Base-by-base conservation (phyloP, 2,329 filamentous ascomycete species). In the Cordyceps militaris region DNA sequence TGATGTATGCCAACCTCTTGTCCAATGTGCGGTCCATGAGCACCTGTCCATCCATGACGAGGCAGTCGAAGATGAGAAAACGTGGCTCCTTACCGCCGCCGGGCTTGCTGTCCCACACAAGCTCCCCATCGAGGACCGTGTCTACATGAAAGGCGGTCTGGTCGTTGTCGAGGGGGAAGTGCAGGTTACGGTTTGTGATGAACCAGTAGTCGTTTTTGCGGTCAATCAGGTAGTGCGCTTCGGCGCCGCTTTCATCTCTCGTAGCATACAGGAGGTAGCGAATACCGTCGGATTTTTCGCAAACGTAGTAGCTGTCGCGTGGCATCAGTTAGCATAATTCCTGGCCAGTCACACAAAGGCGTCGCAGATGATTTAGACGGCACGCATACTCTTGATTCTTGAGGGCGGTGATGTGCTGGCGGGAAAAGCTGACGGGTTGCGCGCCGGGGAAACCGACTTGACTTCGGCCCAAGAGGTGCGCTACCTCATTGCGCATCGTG, bases 121-220 rank as follows among this genome's bases (percentile, higher is more conserved):
- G 78, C 77, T 99, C 94, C 62, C 94, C 94, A 65, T 99, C 94
- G 48, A 97, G 80, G 30, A 99, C 75, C 0, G 94, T 97, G 60
- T 84, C 82, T 14, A 78, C 82, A 69, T 97, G 91, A 70, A 89
- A 97, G 14, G 77, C 79, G 44, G 78, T 73, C 11, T 82, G 79
- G 63, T 88, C 81, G 44, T 81, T 76, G 38, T 83, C 83, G 23
- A 87, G 76, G 0, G 94, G 94, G 64, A 97, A 92, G 71, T 96
- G 91, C 24, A 97, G 80, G 58, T 76, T 80, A 55, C 76, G 76
- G 61, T 81, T 79, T 30, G 83, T 81, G 60, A 97, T 84, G 67
- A 82, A 91, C 82, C 93, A 96, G 77, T 94, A 99, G 71, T 97
- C 91, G 75, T 99, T 97, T 75, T 92, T 96, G 68, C 94, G 91